These are phyloP conservation scores for Prunus dulcis DNA, from an alignment of 306 rosid genomes.

Conservation along the genomic window DNA sequence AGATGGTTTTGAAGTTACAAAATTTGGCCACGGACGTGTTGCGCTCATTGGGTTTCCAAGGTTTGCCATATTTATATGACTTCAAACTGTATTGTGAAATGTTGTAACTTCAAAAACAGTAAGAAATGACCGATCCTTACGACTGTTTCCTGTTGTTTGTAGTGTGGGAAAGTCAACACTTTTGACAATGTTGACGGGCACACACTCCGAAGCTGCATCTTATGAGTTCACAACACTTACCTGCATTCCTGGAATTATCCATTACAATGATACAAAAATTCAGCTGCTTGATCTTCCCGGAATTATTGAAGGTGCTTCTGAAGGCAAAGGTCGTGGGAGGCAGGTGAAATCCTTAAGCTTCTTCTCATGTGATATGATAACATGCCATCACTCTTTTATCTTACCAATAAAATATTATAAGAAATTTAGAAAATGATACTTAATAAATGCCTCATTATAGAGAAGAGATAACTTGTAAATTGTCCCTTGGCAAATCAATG, in stretches of 20 bases:
- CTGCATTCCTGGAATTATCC: constrained; percentile 95
- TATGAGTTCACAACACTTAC: constrained; percentile 97
- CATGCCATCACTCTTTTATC: not conserved
- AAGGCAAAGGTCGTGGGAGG: constrained; percentile 99
- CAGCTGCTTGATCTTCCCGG: constrained; percentile 99
- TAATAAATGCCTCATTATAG: not conserved
- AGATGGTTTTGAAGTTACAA: constrained; percentile 98
- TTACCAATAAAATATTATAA: not conserved
- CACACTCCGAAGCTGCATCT: constrained; percentile 96
- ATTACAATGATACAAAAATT: constrained; percentile 95
- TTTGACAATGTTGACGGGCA: constrained; percentile 95
- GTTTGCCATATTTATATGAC: constrained; percentile 34
- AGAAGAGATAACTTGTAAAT: not conserved
- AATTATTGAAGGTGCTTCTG: constrained; percentile 99
- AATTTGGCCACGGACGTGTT: constrained; percentile 98
- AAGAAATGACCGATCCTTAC: not conserved
- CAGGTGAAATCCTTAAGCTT: constrained; percentile 58
- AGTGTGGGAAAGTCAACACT: constrained; percentile 99
- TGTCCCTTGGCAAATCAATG: not conserved
- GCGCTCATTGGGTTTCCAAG: constrained; percentile 98
- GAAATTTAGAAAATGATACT: not conserved
- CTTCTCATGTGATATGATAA: constrained; percentile 18
- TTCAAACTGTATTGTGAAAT: constrained; percentile 3
- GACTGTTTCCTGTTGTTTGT: constrained; percentile 26
- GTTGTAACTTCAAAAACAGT: not conserved